A percentile compares a stretch with the other conserved stretches of the same genome.
Evolutionary conservation across 2,329 filamentous ascomycete species (phyloP).

Genomic region (Trichophyton mentagrophytes): DNA sequence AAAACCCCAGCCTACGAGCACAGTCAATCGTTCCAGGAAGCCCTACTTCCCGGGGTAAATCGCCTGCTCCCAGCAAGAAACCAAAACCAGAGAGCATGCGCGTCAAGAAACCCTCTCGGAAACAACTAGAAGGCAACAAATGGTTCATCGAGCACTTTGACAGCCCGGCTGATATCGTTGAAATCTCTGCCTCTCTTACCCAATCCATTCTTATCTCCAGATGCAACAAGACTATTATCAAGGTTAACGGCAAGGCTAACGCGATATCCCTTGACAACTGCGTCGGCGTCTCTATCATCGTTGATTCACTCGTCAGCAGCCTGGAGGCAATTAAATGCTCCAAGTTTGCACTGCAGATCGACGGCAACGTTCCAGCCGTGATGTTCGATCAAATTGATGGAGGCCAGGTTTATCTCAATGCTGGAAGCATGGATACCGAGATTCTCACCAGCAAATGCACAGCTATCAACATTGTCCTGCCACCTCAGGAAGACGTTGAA

Average conservation of each 20-base stretch:
- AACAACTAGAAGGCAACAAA: constrained; percentile 76
- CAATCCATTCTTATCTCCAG: constrained; percentile 87
- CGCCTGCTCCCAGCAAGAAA: constrained; percentile 75
- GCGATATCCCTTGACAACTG: constrained; percentile 94
- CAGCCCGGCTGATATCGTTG: constrained; percentile 56
- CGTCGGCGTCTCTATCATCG: constrained; percentile 65
- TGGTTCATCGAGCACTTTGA: constrained; percentile 97
- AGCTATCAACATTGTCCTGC: constrained; percentile 75
- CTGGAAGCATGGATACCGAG: constrained; percentile 64
- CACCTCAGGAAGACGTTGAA: constrained; percentile 50
- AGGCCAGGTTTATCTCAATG: constrained; percentile 73
- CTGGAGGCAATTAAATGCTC: constrained; percentile 91
- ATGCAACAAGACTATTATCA: constrained; percentile 81
- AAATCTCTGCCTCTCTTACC: constrained; percentile 66
- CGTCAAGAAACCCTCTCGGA: constrained; percentile 65
- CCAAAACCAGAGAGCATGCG: constrained; percentile 78
- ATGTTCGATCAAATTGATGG: constrained; percentile 89
- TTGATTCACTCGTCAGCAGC: constrained; percentile 80
- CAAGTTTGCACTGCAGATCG: constrained; percentile 87
- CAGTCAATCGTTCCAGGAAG: constrained; percentile 54
- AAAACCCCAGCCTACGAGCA: constrained; percentile 78
- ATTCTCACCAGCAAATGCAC: constrained; percentile 82
- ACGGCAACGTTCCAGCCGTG: constrained; percentile 74
- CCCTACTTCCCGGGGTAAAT: constrained; percentile 55
- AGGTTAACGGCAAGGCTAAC: constrained; percentile 86